Conservation (phyloP, 352 stramenopile species). For the Phytophthora sp. region DNA sequence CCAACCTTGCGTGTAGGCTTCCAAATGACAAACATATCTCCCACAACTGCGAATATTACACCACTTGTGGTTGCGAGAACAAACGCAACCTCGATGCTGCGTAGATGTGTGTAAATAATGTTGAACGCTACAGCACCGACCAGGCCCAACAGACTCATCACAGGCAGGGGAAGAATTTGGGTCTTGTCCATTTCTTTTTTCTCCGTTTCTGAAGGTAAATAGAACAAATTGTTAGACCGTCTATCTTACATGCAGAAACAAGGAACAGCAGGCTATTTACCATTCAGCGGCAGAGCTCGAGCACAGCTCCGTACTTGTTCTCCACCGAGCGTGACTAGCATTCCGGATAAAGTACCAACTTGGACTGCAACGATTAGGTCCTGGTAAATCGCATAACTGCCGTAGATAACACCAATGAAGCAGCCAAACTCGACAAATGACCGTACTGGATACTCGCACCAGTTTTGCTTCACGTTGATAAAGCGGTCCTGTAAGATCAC, state of each 20-base stretch:
- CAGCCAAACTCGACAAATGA: slow-evolving; percentile 87
- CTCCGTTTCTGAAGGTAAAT: slow-evolving; percentile 34
- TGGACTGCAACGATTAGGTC: slow-evolving; percentile 84
- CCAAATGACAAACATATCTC: slow-evolving; percentile 90
- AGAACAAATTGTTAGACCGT: not conserved
- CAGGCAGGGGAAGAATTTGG: slow-evolving; percentile 76
- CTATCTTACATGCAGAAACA: not conserved
- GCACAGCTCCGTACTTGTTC: slow-evolving; percentile 74
- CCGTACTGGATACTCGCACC: slow-evolving; percentile 73
- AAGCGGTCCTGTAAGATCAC: slow-evolving; percentile 88
- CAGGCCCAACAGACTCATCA: slow-evolving; percentile 81
- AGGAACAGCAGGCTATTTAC: slow-evolving; percentile 31
- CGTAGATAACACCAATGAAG: slow-evolving; percentile 89
- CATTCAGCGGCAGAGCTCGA: slow-evolving; percentile 44
- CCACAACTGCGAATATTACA: slow-evolving; percentile 76
- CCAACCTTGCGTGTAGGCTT: slow-evolving; percentile 78
- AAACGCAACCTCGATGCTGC: slow-evolving; percentile 85
- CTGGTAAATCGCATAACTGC: slow-evolving; percentile 84
- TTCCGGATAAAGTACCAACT: slow-evolving; percentile 81
- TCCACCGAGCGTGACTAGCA: slow-evolving; percentile 79
- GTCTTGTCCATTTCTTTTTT: slow-evolving; percentile 59
- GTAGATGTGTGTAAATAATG: slow-evolving; percentile 86
- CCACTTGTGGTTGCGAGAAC: slow-evolving; percentile 78
- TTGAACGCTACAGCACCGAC: slow-evolving; percentile 86
- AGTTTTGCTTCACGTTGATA: slow-evolving; percentile 75